phyloP scores from a whole-genome alignment of 83 land plant genomes.

The Isoetes engelmannii region DNA sequence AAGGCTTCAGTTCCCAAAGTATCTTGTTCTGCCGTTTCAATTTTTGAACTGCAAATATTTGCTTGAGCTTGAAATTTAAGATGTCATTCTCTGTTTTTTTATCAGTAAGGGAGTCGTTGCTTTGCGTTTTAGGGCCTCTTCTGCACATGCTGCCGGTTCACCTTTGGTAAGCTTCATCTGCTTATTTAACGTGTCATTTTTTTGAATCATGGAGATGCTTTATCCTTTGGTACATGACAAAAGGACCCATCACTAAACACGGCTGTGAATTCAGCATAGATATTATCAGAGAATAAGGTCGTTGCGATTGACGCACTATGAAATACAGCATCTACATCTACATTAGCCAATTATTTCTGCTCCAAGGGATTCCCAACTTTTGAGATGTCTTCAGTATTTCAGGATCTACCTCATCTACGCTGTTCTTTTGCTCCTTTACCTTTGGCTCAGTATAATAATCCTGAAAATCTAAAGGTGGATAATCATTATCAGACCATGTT shows the following conservation, averaged over 20 bases:
- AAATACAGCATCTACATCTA: conserved; percentile 9
- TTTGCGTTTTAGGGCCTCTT: no score
- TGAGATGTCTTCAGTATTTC: conserved; percentile 7
- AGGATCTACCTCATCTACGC: conserved; percentile 12
- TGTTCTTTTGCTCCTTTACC: conserved; percentile 12
- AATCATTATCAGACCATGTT: conserved; percentile 6
- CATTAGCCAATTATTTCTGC: conserved; percentile 8
- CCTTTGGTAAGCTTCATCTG: no score
- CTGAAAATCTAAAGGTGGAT: conserved; percentile 6
- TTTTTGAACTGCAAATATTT: no score
- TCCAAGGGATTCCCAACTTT: conserved; percentile 5
- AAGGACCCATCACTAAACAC: conserved; percentile 10
- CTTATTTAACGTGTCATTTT: no score
- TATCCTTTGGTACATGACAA: background rate
- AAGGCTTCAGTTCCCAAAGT: no score
- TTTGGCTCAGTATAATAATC: conserved; percentile 9
- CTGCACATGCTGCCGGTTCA: no score
- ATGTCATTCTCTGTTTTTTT: no score
- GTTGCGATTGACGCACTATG: conserved; percentile 8
- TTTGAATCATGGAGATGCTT: background rate
- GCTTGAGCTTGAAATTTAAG: no score
- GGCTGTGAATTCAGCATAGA: conserved; percentile 3
- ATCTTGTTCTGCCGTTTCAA: no score
- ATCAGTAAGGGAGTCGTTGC: no score
- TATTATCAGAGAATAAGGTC: background rate